Base-by-base conservation (phyloP, 148 eudicot genomes). In the Rheum nobile region DNA sequence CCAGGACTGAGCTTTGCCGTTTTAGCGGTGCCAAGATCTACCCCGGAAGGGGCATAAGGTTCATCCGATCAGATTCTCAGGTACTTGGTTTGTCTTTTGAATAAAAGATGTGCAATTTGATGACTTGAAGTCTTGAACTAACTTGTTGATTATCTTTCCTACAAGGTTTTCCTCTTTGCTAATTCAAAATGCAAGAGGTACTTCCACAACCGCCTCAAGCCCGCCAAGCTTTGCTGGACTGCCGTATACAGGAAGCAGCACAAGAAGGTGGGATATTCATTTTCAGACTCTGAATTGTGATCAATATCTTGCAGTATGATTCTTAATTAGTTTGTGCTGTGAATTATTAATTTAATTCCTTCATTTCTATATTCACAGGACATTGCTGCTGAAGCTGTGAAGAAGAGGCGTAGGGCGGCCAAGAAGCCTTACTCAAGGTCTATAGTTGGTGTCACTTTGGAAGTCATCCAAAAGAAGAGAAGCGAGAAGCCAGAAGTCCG, bases 391-490 rank as follows among this genome's bases (percentile, higher is more conserved):
- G 91, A 88, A 68, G 82, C 86, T 72, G 91, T 85, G 71, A 88
- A 86, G 86, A 88, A 88, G 87, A 86, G 91, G 82, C 88, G 89
- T 80, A 83, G 89, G 32, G 63, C 89, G 22, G 79, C 91, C 72
- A 88, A 88, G 83, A 88, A 88, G 77, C 89, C 91, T 16, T 88
- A 88, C 79, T 88, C 91, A 10, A 88, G 91, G 80, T 85, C 91
- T 34, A 85, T 88, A 82, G 91, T 85, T 11, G 91, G 91, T 16
- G 91, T 84, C 28, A 88, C 91, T 35, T 75, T 88, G 82, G 91
- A 88, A 76, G 89, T 88, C 42, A 88, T 88, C 42, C 91, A 88
- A 77, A 88, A 88, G 87, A 88, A 74, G 77, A 85, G 91, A 75
- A 54, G 71, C 34, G 87, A 88, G 82, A 88, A 88, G 80, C 88